Conservation (phyloP, 345 rosid genomes). For the Pistacia vera region DNA sequence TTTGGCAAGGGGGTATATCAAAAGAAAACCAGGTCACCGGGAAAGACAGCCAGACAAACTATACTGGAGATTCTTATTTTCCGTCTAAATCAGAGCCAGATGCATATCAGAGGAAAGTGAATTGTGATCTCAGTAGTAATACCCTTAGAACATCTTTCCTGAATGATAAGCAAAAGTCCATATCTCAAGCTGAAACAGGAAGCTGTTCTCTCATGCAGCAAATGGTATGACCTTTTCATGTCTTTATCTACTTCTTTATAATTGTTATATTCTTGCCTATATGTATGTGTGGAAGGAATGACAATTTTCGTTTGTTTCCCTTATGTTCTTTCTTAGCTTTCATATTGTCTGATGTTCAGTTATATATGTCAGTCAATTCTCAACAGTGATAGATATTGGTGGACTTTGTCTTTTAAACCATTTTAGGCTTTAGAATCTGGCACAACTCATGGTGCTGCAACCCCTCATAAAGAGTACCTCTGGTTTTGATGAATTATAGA, state of each 20-base stretch:
- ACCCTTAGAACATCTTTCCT: constrained; percentile 29
- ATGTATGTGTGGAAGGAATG: constrained; percentile 3
- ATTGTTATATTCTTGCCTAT: not conserved
- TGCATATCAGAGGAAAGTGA: constrained; percentile 35
- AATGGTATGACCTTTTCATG: constrained; percentile 46
- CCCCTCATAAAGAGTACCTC: not conserved
- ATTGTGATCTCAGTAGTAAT: constrained; percentile 33
- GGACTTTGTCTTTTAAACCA: not conserved
- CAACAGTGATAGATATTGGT: not conserved
- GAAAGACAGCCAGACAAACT: constrained; percentile 39
- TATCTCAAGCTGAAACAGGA: constrained; percentile 36
- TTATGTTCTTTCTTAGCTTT: not conserved
- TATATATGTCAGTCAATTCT: not conserved
- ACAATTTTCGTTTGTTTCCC: not conserved
- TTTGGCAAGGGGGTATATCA: constrained; percentile 30
- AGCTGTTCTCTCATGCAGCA: constrained; percentile 37
- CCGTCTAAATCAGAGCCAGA: constrained; percentile 36
- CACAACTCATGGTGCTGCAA: not conserved
- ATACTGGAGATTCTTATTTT: constrained; percentile 34
- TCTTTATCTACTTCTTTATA: constrained; percentile 10
- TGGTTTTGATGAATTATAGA: not conserved
- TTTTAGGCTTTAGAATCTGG: not conserved
- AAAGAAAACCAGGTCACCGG: constrained; percentile 35
- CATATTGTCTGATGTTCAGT: not conserved
- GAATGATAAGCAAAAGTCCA: constrained; percentile 35